A percentile compares a stretch with the other conserved stretches of the same genome.
Conservation (phyloP, 768 basidiomycete genomes). For the Rhodotorula paludigena region DNA sequence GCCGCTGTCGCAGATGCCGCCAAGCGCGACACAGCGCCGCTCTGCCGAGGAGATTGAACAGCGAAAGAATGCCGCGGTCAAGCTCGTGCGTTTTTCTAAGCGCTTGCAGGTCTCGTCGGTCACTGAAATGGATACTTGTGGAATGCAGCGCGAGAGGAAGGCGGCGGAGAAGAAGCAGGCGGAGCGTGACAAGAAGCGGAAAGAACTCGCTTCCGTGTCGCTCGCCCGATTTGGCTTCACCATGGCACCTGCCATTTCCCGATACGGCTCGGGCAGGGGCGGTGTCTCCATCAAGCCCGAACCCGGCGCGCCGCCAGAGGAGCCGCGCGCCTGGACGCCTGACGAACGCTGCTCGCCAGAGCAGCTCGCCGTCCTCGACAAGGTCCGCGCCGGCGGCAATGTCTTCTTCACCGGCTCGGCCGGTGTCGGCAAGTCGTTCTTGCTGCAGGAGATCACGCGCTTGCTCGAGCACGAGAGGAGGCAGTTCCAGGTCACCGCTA, state of each 20-base stretch:
- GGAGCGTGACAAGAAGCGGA: conserved; percentile 4
- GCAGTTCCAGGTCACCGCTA: conserved; percentile 64
- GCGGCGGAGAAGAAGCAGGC: neutral
- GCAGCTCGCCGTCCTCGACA: conserved; percentile 70
- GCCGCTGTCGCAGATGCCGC: neutral
- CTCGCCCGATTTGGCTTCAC: conserved; percentile 25
- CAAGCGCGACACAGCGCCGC: conserved; percentile 1
- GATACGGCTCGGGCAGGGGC: conserved; percentile 27
- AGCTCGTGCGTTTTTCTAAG: neutral
- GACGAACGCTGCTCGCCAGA: conserved; percentile 51
- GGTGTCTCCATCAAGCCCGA: neutral
- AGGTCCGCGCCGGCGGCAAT: conserved; percentile 60
- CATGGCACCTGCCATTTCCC: conserved; percentile 12
- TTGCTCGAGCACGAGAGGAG: conserved; percentile 22
- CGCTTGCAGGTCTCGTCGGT: neutral
- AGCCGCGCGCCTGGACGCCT: conserved; percentile 15
- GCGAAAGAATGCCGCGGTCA: conserved; percentile 5
- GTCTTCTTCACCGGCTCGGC: conserved; percentile 51
- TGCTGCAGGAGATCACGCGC: conserved; percentile 42
- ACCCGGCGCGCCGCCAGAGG: neutral
- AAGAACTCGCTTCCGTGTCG: conserved; percentile 4
- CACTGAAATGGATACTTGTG: neutral
- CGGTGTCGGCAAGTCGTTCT: conserved; percentile 46
- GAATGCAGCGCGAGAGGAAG: neutral
- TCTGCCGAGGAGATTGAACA: conserved; percentile 8